Conservation (phyloP, 257 asterid species). For the Solanum arcanum region DNA sequence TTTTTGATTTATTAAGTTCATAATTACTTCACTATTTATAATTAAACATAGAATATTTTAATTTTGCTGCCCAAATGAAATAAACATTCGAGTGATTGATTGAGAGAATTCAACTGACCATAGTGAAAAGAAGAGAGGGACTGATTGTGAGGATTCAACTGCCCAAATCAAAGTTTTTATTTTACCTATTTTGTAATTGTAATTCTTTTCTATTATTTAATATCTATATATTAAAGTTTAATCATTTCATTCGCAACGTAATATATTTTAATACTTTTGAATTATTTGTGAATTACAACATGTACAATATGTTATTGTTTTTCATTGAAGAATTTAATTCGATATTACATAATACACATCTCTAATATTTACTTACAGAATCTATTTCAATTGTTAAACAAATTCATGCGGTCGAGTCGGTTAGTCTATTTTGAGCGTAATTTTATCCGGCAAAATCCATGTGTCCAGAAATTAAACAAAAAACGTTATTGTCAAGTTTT, state of each 20-base stretch:
- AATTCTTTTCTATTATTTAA: no score
- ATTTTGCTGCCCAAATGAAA: no score
- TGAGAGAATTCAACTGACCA: neutral
- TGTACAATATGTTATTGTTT: no score
- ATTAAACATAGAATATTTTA: no score
- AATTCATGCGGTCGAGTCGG: neutral
- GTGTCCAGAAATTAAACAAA: neutral
- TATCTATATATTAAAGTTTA: no score
- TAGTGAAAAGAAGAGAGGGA: neutral
- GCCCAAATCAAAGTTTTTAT: no score
- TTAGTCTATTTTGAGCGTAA: neutral
- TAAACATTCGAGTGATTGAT: neutral
- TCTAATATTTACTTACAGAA: neutral
- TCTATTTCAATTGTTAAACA: no score
- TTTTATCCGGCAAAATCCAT: neutral
- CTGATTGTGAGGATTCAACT: neutral
- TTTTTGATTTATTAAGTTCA: neutral
- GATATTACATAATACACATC: no score
- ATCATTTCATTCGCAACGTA: rapidly evolving
- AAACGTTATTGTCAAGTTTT: neutral
- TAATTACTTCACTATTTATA: no score
- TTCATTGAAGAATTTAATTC: no score
- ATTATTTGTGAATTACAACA: no score
- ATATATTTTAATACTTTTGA: no score
- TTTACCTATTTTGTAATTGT: neutral